Conservation (phyloP, 129 eudicot species). For the Escallonia rubra region DNA sequence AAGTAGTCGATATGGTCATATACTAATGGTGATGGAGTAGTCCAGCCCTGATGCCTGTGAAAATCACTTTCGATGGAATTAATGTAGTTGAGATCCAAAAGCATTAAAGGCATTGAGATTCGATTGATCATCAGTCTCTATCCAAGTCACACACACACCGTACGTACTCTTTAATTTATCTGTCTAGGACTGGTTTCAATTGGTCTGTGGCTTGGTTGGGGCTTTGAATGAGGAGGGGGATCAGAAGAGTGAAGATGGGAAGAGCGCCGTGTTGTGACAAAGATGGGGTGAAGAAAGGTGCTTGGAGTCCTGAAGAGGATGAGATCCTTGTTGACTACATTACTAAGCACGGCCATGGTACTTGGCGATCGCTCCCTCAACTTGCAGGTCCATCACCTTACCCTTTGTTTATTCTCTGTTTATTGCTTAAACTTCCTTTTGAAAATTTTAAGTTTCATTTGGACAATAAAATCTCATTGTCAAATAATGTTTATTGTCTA, state of each 20-base stretch:
- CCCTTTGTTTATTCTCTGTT: too few species aligned
- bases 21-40: too few species aligned
- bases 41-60: conserved; percentile 10
- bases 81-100: conserved; percentile 22
- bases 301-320: conserved; percentile 90
- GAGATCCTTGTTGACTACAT: conserved; percentile 70
- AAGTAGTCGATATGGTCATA: conserved; percentile 17
- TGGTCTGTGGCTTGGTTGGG: background rate
- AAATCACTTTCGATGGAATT: conserved; percentile 7
- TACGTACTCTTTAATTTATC: background rate
- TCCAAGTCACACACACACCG: background rate
- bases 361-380: conserved; percentile 78
- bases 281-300: conserved; percentile 60
- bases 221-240: conserved; percentile 16
- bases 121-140: conserved; percentile 8
- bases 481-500: too few species aligned
- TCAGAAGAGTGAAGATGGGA: conserved; percentile 37
- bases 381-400: conserved; percentile 51
- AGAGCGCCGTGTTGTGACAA: conserved; percentile 48
- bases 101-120: conserved; percentile 30
- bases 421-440: too few species aligned
- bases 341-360: conserved; percentile 58
- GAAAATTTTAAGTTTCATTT: too few species aligned
- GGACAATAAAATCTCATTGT: too few species aligned
- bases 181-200: background rate